Evolutionary conservation across 2,329 filamentous ascomycete genomes (phyloP), one percentile per base, ranked within the genome.

Genomic region (Ophiostoma piceae): DNA sequence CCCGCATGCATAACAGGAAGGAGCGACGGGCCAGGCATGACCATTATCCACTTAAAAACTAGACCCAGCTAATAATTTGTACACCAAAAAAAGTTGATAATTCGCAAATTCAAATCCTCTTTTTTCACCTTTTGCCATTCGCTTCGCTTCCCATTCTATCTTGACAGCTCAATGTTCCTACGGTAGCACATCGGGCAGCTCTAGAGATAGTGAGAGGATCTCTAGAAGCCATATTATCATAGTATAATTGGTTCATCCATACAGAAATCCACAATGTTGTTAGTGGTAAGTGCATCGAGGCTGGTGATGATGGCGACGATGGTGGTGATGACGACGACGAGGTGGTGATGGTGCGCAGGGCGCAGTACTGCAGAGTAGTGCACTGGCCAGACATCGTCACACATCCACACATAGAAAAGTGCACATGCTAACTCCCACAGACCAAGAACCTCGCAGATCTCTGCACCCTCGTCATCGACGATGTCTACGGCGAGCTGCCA

Each of bases 401-500:
- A 11, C 39, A 41, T 41, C 39, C 39, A 41, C 12, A 41, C 39
- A 41, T 16, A 16, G 35, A 26, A 1, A 26, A 32, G 57, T 14
- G 19, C 57, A 41, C 22, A 3, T 65, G 67, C 51, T 67, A 32
- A 35, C 68, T 26, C 7, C 12, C 67, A 32, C 73, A 90, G 87
- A 88, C 87, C 72, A 88, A 92, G 82, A 87, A 91, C 78, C 85
- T 91, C 74, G 88, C 90, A 77, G 92, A 97, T 86, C 91, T 98
- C 77, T 97, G 92, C 83, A 87, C 90, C 82, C 88, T 96, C 78
- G 86, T 97, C 73, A 90, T 98, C 73, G 89, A 93, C 77, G 93
- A 97, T 78, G 85, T 92, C 71, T 94, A 95, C 79, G 95, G 95
- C 77, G 92, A 96, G 81, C 88, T 98, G 71, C 92, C 93, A 73